Evolutionary conservation across 1,139 yeast species (phyloP).

Genomic region (Blastobotrys persicus): DNA sequence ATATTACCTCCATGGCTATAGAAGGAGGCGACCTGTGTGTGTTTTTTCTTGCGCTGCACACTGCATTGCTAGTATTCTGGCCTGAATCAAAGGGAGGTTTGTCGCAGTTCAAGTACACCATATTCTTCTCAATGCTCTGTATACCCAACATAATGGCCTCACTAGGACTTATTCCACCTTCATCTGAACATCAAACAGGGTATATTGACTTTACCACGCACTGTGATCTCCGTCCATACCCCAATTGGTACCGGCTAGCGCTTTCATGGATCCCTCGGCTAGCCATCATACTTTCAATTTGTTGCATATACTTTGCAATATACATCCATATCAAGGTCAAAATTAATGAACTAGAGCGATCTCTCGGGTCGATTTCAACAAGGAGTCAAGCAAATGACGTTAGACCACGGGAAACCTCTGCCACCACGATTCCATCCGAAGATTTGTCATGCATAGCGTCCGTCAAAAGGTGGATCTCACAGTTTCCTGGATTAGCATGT

Average conservation of each 20-base stretch:
- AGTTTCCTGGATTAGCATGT: slow-evolving; percentile 22
- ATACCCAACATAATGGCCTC: background rate
- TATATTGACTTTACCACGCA: slow-evolving; percentile 51
- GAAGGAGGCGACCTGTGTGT: slow-evolving; percentile 60
- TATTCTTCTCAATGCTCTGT: slow-evolving; percentile 40
- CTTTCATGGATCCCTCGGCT: slow-evolving; percentile 82
- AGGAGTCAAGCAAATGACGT: background rate
- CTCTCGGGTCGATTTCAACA: slow-evolving; percentile 22
- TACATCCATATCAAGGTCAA: slow-evolving; percentile 55
- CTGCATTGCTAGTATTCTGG: slow-evolving; percentile 43
- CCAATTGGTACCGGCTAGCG: slow-evolving; percentile 69
- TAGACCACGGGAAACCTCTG: background rate
- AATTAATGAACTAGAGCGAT: slow-evolving; percentile 29
- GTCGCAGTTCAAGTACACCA: slow-evolving; percentile 50
- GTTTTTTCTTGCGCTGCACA: slow-evolving; percentile 74
- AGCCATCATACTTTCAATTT: slow-evolving; percentile 56
- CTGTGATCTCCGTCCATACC: slow-evolving; percentile 72
- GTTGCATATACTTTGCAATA: slow-evolving; percentile 62
- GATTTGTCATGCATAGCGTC: background rate
- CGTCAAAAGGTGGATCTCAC: slow-evolving; percentile 12
- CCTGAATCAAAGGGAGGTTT: slow-evolving; percentile 28
- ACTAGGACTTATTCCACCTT: background rate
- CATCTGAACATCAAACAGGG: slow-evolving; percentile 16
- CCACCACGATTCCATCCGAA: background rate
- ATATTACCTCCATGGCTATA: slow-evolving; percentile 64